A percentile compares a stretch with the other conserved stretches of the same genome.
Evolutionary conservation across 106 monocot genomes (phyloP).

Genomic region (Ottelia alismoides): DNA sequence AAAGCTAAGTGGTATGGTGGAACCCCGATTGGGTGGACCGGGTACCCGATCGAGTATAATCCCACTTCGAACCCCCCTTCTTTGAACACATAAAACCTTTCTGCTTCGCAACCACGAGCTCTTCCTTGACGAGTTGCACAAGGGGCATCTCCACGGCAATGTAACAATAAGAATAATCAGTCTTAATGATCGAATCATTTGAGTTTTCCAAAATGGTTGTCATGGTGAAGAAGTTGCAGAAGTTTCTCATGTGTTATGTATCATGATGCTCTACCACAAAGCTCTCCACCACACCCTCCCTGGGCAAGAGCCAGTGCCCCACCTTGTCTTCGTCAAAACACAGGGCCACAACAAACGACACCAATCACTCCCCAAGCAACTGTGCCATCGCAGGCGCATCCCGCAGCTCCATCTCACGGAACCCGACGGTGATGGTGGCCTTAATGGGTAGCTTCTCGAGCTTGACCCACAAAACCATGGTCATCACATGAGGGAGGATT

Average conservation of each 20-base stretch:
- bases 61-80: too few relatives aligned
- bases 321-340: slow-evolving; percentile 66
- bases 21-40: too few relatives aligned
- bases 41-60: too few relatives aligned
- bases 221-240: slow-evolving; percentile 76
- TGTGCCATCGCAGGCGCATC: slow-evolving; percentile 57
- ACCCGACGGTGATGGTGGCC: slow-evolving; percentile 43
- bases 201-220: slow-evolving; percentile 53
- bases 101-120: slow-evolving; percentile 61
- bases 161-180: slow-evolving; percentile 72
- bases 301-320: slow-evolving; percentile 68
- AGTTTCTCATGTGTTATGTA: slow-evolving; percentile 59
- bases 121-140: slow-evolving; percentile 72
- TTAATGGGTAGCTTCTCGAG: slow-evolving; percentile 48
- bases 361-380: slow-evolving; percentile 41
- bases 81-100: slow-evolving; percentile 78
- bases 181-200: slow-evolving; percentile 51
- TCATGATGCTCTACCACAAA: slow-evolving; percentile 65
- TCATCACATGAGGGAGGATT: slow-evolving; percentile 2
- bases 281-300: slow-evolving; percentile 60
- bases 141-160: slow-evolving; percentile 52
- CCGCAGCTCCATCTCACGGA: slow-evolving; percentile 68
- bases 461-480: slow-evolving; percentile 10
- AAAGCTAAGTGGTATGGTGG: too few relatives aligned
- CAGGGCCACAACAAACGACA: slow-evolving; percentile 44